These are phyloP conservation scores for Codiaeum variegatum DNA, from an alignment of 441 rosid species.

Conservation along the genomic window DNA sequence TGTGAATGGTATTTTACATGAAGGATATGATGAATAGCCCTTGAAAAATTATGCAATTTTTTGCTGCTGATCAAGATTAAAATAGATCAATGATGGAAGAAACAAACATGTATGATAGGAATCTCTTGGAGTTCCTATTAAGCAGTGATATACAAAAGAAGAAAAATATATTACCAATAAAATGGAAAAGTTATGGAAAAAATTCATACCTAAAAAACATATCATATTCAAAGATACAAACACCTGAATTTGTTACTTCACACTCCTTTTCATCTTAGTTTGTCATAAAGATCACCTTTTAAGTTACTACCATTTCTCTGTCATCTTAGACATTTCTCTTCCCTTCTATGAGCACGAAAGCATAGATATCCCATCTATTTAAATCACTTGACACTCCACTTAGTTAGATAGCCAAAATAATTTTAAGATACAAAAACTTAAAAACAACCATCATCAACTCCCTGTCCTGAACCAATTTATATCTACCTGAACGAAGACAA, in stretches of 20 bases:
- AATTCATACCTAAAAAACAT: background rate
- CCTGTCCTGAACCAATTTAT: background rate
- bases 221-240: background rate
- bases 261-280: background rate
- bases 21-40: background rate
- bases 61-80: background rate
- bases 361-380: background rate
- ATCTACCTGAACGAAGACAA: background rate
- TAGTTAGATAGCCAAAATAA: background rate
- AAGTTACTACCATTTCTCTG: background rate
- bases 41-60: conserved; percentile 2
- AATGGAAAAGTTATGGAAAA: background rate
- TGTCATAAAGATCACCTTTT: background rate
- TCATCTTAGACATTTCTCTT: background rate
- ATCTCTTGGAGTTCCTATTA: background rate
- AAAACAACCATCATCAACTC: background rate
- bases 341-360: background rate
- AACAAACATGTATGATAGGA: background rate
- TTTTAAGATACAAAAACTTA: background rate
- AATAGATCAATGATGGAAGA: background rate
- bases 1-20: conserved; percentile 3
- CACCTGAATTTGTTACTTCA: background rate
- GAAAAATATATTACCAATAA: background rate
- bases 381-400: background rate
- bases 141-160: background rate